A percentile compares a stretch with the other conserved stretches of the same genome.
Evolutionary conservation across 192 early-diverging fungal genomes (phyloP).

Genomic region (Coemansia sp.): DNA sequence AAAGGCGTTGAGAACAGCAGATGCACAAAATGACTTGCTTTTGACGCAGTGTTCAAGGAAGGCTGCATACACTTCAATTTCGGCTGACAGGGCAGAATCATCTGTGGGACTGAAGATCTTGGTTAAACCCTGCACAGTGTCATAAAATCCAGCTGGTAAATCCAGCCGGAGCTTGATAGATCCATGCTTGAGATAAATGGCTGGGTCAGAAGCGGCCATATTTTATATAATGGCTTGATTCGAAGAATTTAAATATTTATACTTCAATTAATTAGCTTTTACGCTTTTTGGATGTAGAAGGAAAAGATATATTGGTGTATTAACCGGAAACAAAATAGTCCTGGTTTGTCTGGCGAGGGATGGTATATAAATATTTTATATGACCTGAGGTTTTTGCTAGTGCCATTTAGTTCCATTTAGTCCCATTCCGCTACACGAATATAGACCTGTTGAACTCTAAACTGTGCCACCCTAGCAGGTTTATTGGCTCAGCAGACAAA

Average conservation of each 20-base stretch:
- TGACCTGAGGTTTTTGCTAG: no score
- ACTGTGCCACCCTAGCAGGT: no score
- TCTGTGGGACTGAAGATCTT: neutral
- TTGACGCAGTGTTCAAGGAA: constrained; percentile 18
- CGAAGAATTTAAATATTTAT: no score
- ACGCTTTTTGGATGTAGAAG: no score
- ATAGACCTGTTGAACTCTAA: no score
- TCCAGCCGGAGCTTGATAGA: neutral
- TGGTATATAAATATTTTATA: neutral
- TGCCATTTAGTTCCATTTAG: no score
- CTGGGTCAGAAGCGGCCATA: neutral
- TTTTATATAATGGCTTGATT: neutral
- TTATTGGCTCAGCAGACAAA: no score
- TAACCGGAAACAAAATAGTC: neutral
- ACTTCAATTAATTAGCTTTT: no score
- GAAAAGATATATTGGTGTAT: neutral
- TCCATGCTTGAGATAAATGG: neutral
- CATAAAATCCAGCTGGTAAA: neutral
- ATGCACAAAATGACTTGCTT: neutral
- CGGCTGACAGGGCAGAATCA: neutral
- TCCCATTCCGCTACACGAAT: no score
- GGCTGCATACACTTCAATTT: constrained; percentile 12
- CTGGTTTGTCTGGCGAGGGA: neutral
- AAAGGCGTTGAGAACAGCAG: constrained; percentile 8
- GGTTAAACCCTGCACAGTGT: neutral